These are phyloP conservation scores for Chiua virens DNA, from an alignment of 768 basidiomycete genomes.

Conservation along the genomic window DNA sequence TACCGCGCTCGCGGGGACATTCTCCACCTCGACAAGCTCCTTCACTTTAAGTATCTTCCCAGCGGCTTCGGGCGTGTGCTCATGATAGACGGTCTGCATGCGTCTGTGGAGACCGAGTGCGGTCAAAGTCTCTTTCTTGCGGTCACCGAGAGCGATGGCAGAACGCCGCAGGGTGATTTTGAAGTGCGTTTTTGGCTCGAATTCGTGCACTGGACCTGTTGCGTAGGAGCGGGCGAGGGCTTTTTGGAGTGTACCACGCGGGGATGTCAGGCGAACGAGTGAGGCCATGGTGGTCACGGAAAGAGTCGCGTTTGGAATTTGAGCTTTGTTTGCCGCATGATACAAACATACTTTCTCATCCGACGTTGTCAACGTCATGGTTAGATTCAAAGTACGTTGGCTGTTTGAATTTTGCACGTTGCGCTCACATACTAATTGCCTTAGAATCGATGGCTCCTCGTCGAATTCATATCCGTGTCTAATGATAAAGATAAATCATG, in stretches of 20 bases:
- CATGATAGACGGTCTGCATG: constrained; percentile 82
- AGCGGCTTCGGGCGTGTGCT: constrained; percentile 68
- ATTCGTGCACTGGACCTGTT: neutral
- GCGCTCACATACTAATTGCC: neutral
- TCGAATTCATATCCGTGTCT: constrained; percentile 69
- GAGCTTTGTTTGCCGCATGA: constrained; percentile 6
- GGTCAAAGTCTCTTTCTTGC: constrained; percentile 70
- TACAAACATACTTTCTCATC: constrained; percentile 1
- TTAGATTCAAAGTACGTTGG: constrained; percentile 61
- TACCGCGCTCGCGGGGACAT: constrained; percentile 69
- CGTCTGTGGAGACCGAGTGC: constrained; percentile 82
- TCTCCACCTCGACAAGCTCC: constrained; percentile 86
- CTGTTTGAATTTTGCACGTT: neutral
- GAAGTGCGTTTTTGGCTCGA: constrained; percentile 63
- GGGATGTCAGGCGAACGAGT: constrained; percentile 3
- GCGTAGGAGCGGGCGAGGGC: constrained; percentile 12
- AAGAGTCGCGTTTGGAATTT: neutral
- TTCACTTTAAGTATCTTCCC: constrained; percentile 88
- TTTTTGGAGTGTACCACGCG: constrained; percentile 10
- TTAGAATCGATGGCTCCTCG: constrained; percentile 86
- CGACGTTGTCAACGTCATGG: constrained; percentile 40
- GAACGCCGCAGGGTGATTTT: constrained; percentile 89
- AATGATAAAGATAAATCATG: constrained; percentile 9
- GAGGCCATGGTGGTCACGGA: constrained; percentile 10
- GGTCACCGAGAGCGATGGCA: constrained; percentile 75